Percentiles rank a stretch among this genome's conserved stretches.
Conservation (phyloP, 225 moss, liverwort and hornwort genomes). For the Sphagnum tenellum region DNA sequence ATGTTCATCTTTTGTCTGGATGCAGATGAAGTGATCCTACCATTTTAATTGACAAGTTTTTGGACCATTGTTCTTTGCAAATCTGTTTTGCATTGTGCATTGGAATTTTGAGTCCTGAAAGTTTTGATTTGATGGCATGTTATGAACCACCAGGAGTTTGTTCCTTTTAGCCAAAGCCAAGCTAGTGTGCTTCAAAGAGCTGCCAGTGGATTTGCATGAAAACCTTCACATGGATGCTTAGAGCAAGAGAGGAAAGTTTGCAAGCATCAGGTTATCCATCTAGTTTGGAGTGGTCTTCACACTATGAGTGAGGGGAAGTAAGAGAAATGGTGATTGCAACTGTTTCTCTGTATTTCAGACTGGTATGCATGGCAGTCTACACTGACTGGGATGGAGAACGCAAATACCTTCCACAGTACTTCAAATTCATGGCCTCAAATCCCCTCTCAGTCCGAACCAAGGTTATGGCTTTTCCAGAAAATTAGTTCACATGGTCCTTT, state of each 20-base stretch:
- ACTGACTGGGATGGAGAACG: slow-evolving; percentile 94
- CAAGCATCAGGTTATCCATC: too few species aligned
- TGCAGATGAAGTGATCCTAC: too few species aligned
- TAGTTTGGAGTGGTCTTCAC: too few species aligned
- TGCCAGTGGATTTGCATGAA: too few species aligned
- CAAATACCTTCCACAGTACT: slow-evolving; percentile 94
- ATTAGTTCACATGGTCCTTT: too few species aligned
- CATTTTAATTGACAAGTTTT: too few species aligned
- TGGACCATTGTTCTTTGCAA: too few species aligned
- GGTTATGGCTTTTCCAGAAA: slow-evolving; percentile 24
- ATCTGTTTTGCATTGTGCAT: neutral
- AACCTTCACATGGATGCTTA: too few species aligned
- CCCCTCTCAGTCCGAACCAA: slow-evolving; percentile 97
- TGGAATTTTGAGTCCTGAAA: neutral
- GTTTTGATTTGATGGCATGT: neutral
- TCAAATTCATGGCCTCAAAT: slow-evolving; percentile 98
- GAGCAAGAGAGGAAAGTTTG: too few species aligned
- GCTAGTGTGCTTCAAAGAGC: too few species aligned
- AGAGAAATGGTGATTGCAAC: slow-evolving; percentile 1
- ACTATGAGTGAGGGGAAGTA: neutral
- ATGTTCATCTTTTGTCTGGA: too few species aligned
- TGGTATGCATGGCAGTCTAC: slow-evolving; percentile 96
- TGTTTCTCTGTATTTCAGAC: slow-evolving; percentile 39
- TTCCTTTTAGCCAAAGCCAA: too few species aligned
- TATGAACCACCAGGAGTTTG: neutral